Base-by-base conservation (phyloP, 2,329 filamentous ascomycete species). In the Amylocarpus encephaloides region DNA sequence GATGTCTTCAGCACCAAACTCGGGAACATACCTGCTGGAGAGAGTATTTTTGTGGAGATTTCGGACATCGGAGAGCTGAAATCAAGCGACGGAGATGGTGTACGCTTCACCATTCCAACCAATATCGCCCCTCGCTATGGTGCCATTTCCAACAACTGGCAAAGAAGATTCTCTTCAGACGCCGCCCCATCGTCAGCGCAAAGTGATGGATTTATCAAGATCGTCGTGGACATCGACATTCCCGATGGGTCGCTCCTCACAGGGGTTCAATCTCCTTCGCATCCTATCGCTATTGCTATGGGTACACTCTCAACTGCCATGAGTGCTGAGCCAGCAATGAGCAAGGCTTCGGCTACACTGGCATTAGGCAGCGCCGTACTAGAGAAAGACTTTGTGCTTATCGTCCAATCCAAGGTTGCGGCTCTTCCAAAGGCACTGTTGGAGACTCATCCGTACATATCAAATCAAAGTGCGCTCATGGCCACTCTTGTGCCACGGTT, bases 21-120 rank as follows among this genome's bases (percentile, higher is more conserved):
- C 1, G 85, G 84, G 9, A 88, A 87, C 55, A 74, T 89, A 0
- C 80, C 82, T 0, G 73, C 78, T 0, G 73, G 72, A 0, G 74
- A 76, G 13, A 74, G 71, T 32, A 68, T 87, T 32, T 64, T 73
- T 6, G 76, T 88, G 6, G 73, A 83, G 10, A 78, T 88, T 49
- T 78, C 72, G 0, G 88, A 86, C 54, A 72, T 87, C 4, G 82
- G 80, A 2, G 84, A 89, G 63, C 72, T 89, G 48, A 86, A 86
- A 67, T 82, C 88, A 57, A 84, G 88, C 61, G 79, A 83, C 54
- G 72, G 78, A 2, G 82, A 89, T 60, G 83, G 83, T 5, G 71
- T 85, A 22, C 76, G 83, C 6, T 85, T 85, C 62, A 88, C 79
- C 4, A 77, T 90, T 4, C 86, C 85, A 0, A 85, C 77, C 1